Evolutionary conservation across 148 eudicot genomes (phyloP).

Genomic region (Amaranthus palmeri): DNA sequence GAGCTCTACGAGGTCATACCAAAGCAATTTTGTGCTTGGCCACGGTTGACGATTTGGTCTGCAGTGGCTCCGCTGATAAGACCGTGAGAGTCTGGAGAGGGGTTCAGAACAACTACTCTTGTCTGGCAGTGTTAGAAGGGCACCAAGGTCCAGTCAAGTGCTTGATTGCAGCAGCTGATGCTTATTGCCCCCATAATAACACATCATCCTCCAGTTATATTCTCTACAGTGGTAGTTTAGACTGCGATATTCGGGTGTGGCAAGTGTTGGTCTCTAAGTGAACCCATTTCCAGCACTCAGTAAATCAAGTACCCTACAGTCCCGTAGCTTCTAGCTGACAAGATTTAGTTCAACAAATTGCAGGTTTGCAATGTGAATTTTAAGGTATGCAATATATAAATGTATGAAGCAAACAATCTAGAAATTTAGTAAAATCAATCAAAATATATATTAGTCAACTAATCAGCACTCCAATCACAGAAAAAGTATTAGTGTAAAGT

Average conservation of each 20-base stretch:
- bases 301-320: conserved; percentile 11
- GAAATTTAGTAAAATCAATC: neutral
- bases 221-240: conserved; percentile 77
- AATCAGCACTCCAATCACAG: neutral
- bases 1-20: conserved; percentile 61
- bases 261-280: conserved; percentile 46
- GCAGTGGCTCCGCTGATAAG: conserved; percentile 82
- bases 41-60: conserved; percentile 41
- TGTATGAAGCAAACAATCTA: neutral
- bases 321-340: conserved; percentile 3
- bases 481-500: neutral
- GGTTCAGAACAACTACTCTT: conserved; percentile 38
- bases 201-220: conserved; percentile 39
- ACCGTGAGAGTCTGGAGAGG: conserved; percentile 81
- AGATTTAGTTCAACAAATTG: conserved; percentile 10
- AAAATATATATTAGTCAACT: neutral
- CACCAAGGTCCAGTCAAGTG: conserved; percentile 84
- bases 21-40: conserved; percentile 65
- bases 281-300: conserved; percentile 3
- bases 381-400: neutral
- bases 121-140: conserved; percentile 71
- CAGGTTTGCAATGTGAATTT: neutral
- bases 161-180: conserved; percentile 39
- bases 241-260: conserved; percentile 82
- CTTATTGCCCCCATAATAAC: conserved; percentile 25